Conservation (phyloP, 2,329 filamentous ascomycete genomes). For the Colletotrichum magnum region DNA sequence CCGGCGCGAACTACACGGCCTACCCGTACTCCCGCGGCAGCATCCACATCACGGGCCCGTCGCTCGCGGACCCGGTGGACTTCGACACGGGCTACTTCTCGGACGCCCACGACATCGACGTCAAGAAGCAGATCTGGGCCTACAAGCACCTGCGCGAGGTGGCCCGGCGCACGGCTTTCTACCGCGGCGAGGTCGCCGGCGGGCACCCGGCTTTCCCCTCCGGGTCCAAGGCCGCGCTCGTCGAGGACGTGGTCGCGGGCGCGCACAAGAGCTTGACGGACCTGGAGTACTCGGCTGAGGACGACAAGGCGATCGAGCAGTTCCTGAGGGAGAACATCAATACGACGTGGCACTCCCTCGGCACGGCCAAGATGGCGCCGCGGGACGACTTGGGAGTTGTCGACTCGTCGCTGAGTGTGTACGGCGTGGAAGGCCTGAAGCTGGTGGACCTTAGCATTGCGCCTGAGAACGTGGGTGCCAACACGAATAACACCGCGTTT, state of each 20-base stretch:
- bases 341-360: conserved; percentile 63
- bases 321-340: conserved; percentile 56
- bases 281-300: conserved; percentile 64
- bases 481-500: conserved; percentile 65
- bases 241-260: conserved; percentile 61
- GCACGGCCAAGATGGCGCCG: conserved; percentile 62
- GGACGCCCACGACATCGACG: conserved; percentile 64
- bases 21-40: conserved; percentile 73
- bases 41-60: conserved; percentile 65
- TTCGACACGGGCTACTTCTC: conserved; percentile 68
- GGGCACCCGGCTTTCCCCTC: conserved; percentile 61
- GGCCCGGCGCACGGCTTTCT: conserved; percentile 68
- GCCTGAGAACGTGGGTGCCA: conserved; percentile 59
- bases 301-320: conserved; percentile 63
- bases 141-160: conserved; percentile 78
- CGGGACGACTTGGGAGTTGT: conserved; percentile 58
- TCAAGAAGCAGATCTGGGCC: conserved; percentile 73
- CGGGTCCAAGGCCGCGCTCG: conserved; percentile 54
- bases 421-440: conserved; percentile 58
- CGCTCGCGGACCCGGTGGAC: conserved; percentile 55
- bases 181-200: conserved; percentile 60
- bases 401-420: conserved; percentile 57
- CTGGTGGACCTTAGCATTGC: conserved; percentile 56
- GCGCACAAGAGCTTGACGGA: conserved; percentile 52
- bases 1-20: conserved; percentile 64